A percentile compares a stretch with the other conserved stretches of the same genome.
Conservation (phyloP, 1,284 basidiomycete genomes). For the Serendipita sp. region DNA sequence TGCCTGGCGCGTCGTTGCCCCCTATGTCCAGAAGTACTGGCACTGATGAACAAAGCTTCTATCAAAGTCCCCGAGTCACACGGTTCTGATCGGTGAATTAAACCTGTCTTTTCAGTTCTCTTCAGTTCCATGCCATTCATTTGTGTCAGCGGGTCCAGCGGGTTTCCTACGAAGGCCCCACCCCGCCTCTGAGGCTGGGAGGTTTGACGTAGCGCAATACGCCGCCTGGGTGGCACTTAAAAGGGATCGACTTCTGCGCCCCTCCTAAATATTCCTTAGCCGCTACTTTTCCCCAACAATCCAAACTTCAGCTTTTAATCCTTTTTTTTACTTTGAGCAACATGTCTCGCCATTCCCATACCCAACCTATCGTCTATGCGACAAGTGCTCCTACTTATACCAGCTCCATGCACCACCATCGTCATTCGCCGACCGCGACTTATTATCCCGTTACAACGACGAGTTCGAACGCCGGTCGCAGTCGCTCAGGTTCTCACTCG, state of each 20-base stretch:
- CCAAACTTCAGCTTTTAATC: too few relatives aligned
- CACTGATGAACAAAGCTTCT: conserved; percentile 1
- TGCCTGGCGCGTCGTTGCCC: conserved; percentile 26
- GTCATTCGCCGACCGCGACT: background rate
- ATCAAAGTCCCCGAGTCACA: background rate
- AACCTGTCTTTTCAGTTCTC: too few relatives aligned
- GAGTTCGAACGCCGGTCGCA: background rate
- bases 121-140: too few relatives aligned
- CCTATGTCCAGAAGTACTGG: conserved; percentile 24
- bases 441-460: background rate
- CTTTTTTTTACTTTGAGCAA: background rate
- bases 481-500: conserved; percentile 3
- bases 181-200: too few relatives aligned
- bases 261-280: too few relatives aligned
- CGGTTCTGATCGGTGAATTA: too few relatives aligned
- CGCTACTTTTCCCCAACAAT: too few relatives aligned
- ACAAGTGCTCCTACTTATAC: background rate
- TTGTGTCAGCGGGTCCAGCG: too few relatives aligned
- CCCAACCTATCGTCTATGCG: background rate
- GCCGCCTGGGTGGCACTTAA: too few relatives aligned
- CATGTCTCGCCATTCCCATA: background rate
- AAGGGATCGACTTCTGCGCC: too few relatives aligned
- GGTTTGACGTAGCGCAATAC: too few relatives aligned
- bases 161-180: too few relatives aligned
- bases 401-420: background rate